Evolutionary conservation across 2,329 filamentous ascomycete genomes (phyloP), one percentile per base, ranked within the genome.

Genomic region (Fusarium sp.): DNA sequence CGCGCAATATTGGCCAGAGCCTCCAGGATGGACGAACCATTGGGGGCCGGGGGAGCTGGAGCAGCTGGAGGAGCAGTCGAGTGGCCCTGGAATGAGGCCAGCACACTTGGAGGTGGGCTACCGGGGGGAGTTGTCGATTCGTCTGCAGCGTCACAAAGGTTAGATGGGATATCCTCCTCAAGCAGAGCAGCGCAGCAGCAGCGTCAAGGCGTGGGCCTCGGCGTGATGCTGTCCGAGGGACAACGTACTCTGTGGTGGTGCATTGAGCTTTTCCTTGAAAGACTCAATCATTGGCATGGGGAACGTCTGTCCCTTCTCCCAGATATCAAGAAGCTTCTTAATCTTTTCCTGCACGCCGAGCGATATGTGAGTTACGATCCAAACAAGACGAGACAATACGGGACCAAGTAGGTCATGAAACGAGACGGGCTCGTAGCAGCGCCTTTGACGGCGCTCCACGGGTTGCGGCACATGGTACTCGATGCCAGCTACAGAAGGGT

Each of bases 231-330:
- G 66, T 49, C 57, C 38, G 51, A 70, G 66, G 65, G 57, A 62
- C 14, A 67, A 86, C 92, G 87, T 94, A 95, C 92, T 91, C 80
- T 89, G 86, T 67, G 86, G 80, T 58, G 89, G 85, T 69, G 90
- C 87, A 72, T 88, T 92, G 78, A 97, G 83, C 83, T 94, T 95
- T 80, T 94, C 89, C 84, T 94, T 96, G 88, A 97, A 97, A 40
- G 90, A 90, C 71, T 88, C 87, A 77, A 99, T 90, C 90, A 98
- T 92, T 62, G 91, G 83, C 46, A 88, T 82, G 29, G 96, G 95
- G 83, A 99, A 98, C 24, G 95, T 98, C 81, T 93, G 92, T 74
- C 94, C 94, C 80, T 96, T 96, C 82, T 98, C 95, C 96, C 96
- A 99, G 76, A 99, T 99, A 81, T 98, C 95, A 84, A 98, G 87